Evolutionary conservation across 768 basidiomycete genomes (phyloP).

Genomic region (Thelephora aurantiotincta): DNA sequence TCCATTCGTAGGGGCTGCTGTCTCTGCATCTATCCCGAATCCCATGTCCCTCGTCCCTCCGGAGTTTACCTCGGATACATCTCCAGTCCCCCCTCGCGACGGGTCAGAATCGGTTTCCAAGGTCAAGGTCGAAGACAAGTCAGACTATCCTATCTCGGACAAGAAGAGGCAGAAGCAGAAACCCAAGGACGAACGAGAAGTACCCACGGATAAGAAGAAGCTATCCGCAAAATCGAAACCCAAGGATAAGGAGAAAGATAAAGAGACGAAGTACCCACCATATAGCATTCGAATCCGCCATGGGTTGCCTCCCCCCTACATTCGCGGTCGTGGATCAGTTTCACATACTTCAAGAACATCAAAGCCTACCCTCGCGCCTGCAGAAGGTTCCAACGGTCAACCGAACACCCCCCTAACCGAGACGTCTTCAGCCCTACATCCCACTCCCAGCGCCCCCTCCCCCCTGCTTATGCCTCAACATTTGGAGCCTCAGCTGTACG

Average conservation of each 20-base stretch:
- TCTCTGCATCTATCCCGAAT: constrained; percentile 13
- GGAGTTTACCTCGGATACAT: not conserved
- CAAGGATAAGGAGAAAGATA: constrained; percentile 24
- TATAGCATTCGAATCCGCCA: constrained; percentile 33
- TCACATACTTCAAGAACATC: no score
- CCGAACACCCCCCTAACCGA: no score
- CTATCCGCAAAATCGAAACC: constrained; percentile 10
- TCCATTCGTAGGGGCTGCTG: constrained; percentile 27
- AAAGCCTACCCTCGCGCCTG: no score
- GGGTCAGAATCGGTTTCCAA: constrained; percentile 3
- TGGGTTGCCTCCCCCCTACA: constrained; percentile 14
- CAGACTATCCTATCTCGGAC: constrained; percentile 6
- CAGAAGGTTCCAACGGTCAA: no score
- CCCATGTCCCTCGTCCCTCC: constrained; percentile 8
- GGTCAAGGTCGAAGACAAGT: constrained; percentile 4
- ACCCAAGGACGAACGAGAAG: not conserved
- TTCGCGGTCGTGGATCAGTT: constrained; percentile 1
- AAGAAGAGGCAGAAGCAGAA: constrained; percentile 11
- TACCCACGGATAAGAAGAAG: constrained; percentile 2
- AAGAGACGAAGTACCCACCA: constrained; percentile 21
- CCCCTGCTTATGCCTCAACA: no score
- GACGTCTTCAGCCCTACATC: no score
- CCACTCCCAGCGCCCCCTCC: no score
- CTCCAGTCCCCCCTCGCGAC: not conserved
- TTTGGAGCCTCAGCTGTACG: no score